A percentile compares a stretch with the other conserved stretches of the same genome.
phyloP scores from a whole-genome alignment of 2,329 filamentous ascomycete genomes.

The Xylariaceae sp. region DNA sequence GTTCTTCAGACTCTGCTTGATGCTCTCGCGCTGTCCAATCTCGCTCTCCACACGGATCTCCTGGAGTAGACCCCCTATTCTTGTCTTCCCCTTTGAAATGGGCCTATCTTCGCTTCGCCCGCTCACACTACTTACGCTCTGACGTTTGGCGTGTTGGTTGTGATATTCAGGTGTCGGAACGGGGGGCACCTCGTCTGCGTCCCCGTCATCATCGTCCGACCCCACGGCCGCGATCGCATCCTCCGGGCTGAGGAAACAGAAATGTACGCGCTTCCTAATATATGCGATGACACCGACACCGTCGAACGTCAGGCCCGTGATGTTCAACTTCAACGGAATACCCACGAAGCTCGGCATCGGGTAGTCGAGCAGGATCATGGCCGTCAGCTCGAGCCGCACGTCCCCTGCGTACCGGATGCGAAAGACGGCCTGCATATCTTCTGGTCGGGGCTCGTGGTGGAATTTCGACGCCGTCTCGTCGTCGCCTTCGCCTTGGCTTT shows the following conservation, averaged over 20 bases:
- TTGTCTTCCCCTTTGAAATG: slow-evolving; percentile 38
- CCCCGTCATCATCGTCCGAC: slow-evolving; percentile 37
- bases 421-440: slow-evolving; percentile 90
- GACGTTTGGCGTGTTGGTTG: not conserved
- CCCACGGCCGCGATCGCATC: slow-evolving; percentile 73
- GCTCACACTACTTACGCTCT: slow-evolving; percentile 9
- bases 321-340: slow-evolving; percentile 88
- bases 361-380: slow-evolving; percentile 94
- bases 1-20: slow-evolving; percentile 94
- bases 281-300: slow-evolving; percentile 89
- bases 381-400: slow-evolving; percentile 80
- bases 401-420: slow-evolving; percentile 86
- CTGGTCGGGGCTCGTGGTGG: slow-evolving; percentile 68
- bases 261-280: slow-evolving; percentile 82
- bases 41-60: slow-evolving; percentile 97
- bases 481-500: slow-evolving; percentile 18
- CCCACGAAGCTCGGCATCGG: slow-evolving; percentile 98
- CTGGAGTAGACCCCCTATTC: slow-evolving; percentile 68
- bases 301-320: slow-evolving; percentile 92
- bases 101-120: slow-evolving; percentile 19
- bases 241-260: slow-evolving; percentile 90
- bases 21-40: slow-evolving; percentile 85
- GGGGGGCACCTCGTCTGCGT: not conserved
- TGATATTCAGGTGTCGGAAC: slow-evolving; percentile 15
- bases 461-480: slow-evolving; percentile 35